These are phyloP conservation scores for Sarocladium strictum DNA, from an alignment of 2,329 filamentous ascomycete genomes.

Conservation along the genomic window DNA sequence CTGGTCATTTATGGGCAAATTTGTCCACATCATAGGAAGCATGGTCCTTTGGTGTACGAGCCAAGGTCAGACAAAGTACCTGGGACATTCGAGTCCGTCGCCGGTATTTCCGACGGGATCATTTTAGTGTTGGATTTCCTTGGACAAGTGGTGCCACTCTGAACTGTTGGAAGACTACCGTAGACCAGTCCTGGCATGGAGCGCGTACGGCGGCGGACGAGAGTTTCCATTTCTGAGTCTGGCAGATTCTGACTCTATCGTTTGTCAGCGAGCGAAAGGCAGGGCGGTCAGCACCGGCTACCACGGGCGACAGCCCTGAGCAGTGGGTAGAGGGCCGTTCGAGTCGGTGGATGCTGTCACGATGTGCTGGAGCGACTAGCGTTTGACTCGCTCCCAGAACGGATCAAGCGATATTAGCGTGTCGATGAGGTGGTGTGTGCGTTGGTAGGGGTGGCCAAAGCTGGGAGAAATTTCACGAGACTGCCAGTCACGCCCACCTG, in stretches of 20 bases:
- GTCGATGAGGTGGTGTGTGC: neutral
- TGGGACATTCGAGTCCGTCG: neutral
- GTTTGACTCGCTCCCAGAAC: slow-evolving; percentile 3
- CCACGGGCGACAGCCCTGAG: neutral
- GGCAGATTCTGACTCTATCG: slow-evolving; percentile 7
- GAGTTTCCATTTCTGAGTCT: slow-evolving; percentile 6
- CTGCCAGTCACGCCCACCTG: slow-evolving; percentile 3
- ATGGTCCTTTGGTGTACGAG: neutral
- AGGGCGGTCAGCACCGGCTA: neutral
- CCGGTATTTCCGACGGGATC: neutral
- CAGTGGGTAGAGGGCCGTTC: neutral
- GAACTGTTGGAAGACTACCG: neutral
- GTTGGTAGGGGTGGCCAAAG: neutral
- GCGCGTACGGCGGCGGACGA: slow-evolving; percentile 2
- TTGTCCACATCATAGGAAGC: neutral
- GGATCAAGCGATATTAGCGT: slow-evolving; percentile 5
- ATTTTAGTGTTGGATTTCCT: neutral
- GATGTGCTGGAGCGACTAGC: neutral
- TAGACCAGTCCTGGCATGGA: slow-evolving; percentile 7
- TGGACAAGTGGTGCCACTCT: neutral
- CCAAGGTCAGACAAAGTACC: neutral
- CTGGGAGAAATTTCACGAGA: neutral
- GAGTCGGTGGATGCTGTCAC: slow-evolving; percentile 8
- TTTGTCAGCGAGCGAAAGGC: slow-evolving; percentile 1
- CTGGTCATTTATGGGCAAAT: neutral